These are phyloP conservation scores for Linanthus parryae DNA, from an alignment of 148 eudicot genomes.

Conservation along the genomic window DNA sequence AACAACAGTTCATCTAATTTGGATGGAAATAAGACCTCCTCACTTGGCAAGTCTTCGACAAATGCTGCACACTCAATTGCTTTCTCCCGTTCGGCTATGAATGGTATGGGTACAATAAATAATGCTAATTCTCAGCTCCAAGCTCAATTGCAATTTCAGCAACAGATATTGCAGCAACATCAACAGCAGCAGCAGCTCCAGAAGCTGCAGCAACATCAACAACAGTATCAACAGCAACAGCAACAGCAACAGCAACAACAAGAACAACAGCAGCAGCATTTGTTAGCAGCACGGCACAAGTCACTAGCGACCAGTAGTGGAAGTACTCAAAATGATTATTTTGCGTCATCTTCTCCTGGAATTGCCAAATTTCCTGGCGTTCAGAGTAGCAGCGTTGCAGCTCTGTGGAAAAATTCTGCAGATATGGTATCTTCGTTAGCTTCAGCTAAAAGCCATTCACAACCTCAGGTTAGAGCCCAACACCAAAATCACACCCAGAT, in stretches of 20 bases:
- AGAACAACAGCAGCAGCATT: conserved; percentile 29
- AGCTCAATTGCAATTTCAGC: conserved; percentile 47
- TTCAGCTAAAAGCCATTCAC: conserved; percentile 44
- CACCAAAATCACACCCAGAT: conserved; percentile 75
- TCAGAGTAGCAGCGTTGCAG: conserved; percentile 47
- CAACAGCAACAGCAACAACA: too few species aligned
- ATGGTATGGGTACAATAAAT: conserved; percentile 18
- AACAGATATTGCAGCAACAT: conserved; percentile 25
- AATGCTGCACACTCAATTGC: conserved; percentile 77
- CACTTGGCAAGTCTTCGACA: conserved; percentile 27
- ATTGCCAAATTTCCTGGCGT: conserved; percentile 63
- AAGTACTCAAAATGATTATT: conserved; percentile 50
- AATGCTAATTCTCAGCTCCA: conserved; percentile 44
- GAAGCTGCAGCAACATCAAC: conserved; percentile 29
- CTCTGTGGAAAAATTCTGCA: conserved; percentile 69
- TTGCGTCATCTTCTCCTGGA: conserved; percentile 42
- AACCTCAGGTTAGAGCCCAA: conserved; percentile 50
- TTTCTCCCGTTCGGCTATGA: conserved; percentile 49
- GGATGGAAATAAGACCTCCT: conserved; percentile 61
- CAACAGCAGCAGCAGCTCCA: conserved; percentile 42
- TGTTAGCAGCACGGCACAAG: conserved; percentile 36
- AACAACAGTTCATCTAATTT: conserved; percentile 34
- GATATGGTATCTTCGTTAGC: conserved; percentile 39
- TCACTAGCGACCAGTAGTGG: conserved; percentile 48
- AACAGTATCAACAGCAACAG: too few species aligned